A percentile compares a stretch with the other conserved stretches of the same genome.
phyloP scores from a whole-genome alignment of 768 basidiomycete genomes.

The Kwoniella sp. region DNA sequence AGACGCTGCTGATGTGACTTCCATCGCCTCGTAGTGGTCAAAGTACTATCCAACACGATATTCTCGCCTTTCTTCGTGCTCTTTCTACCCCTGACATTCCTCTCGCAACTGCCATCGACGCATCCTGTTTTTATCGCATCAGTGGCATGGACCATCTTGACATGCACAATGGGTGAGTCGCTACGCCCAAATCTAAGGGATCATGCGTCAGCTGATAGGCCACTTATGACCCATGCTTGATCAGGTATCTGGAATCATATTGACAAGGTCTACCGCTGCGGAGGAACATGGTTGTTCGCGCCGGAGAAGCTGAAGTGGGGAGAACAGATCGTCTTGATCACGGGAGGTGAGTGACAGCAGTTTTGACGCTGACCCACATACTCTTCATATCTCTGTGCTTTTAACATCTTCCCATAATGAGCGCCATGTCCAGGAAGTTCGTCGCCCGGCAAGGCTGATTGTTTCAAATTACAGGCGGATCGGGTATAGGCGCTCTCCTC shows the following conservation, averaged over 20 bases:
- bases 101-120: conserved; percentile 67
- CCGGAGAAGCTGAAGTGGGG: conserved; percentile 75
- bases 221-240: background rate
- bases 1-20: background rate
- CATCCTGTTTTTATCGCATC: conserved; percentile 63
- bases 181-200: background rate
- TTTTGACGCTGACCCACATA: background rate
- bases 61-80: conserved; percentile 86
- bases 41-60: conserved; percentile 73
- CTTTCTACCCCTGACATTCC: conserved; percentile 76
- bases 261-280: conserved; percentile 67
- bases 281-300: conserved; percentile 60
- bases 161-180: conserved; percentile 71
- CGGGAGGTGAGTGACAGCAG: conserved; percentile 70
- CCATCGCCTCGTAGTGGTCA: conserved; percentile 57
- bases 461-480: conserved; percentile 66
- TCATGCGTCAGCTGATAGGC: too few species aligned
- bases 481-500: conserved; percentile 83
- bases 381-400: background rate
- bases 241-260: conserved; percentile 72
- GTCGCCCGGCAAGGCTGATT: background rate
- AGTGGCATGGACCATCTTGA: conserved; percentile 63
- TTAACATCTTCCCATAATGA: background rate
- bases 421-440: background rate
- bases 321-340: conserved; percentile 85